Percentiles rank a stretch among this genome's conserved stretches.
Conservation (phyloP, 495 filamentous ascomycete species). For the Hypoxylon lienhwacheense region DNA sequence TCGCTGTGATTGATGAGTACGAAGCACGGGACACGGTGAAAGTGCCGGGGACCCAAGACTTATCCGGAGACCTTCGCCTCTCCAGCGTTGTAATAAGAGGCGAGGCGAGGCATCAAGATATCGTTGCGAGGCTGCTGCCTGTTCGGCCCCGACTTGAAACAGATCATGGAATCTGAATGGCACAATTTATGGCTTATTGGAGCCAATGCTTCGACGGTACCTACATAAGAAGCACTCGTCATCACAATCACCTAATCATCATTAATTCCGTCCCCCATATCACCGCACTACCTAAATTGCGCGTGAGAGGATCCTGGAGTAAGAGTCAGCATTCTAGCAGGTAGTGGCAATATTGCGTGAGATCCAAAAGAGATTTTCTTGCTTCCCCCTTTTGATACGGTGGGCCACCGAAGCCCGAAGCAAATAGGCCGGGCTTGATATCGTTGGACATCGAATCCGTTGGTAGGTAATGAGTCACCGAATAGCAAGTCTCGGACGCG, state of each 20-base stretch:
- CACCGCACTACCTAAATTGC: conserved; percentile 3
- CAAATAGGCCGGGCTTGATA: too few species aligned
- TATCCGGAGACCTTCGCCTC: conserved; percentile 12
- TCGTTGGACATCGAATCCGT: conserved; percentile 9
- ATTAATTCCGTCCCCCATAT: conserved; percentile 7
- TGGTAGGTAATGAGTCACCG: conserved; percentile 33
- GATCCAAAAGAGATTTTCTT: too few species aligned
- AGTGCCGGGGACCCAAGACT: too few species aligned
- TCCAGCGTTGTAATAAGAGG: conserved; percentile 11
- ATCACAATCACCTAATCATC: conserved; percentile 4
- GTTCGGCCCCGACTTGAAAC: conserved; percentile 17
- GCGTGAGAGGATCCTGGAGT: not conserved
- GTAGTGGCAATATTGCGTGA: conserved; percentile 20
- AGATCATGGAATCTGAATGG: conserved; percentile 8
- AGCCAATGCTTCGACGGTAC: conserved; percentile 3
- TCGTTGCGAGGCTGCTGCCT: conserved; percentile 34
- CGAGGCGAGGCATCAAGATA: not conserved
- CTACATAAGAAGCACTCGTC: not conserved
- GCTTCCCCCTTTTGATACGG: conserved; percentile 18
- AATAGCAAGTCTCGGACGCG: conserved; percentile 21
- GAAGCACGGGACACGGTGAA: conserved; percentile 10
- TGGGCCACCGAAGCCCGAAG: conserved; percentile 9
- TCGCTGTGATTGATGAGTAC: conserved; percentile 11
- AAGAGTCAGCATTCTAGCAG: conserved; percentile 14
- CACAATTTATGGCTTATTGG: conserved; percentile 4